Base-by-base conservation (phyloP, 2,329 filamentous ascomycete species). In the Colletotrichum ledebouriae region DNA sequence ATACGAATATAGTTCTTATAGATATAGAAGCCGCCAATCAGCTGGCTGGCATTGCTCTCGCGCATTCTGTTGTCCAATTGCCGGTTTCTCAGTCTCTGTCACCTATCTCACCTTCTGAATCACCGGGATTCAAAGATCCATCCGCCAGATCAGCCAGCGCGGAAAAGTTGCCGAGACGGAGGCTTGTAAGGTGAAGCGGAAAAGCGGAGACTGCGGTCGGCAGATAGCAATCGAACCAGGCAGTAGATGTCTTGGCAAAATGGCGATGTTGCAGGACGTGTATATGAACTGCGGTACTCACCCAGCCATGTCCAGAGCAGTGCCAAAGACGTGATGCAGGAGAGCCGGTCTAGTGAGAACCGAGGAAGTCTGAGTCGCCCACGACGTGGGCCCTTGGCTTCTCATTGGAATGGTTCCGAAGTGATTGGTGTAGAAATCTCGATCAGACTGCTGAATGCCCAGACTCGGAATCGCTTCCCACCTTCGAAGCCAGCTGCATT, bases 361-460 rank as follows among this genome's bases (percentile, higher is more conserved):
- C 59, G 59, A 63, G 57, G 44, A 15, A 15, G 33, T 33, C 17
- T 39, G 15, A 52, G 37, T 50, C 50, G 17, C 44, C 17, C 20
- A 7, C 29, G 25, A 15, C n/a, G 7, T n/a, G 20, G 5, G 4
- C 3, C 29, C 9, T 53, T 13, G 11, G 42, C 22, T 6, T 22
- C 7, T 11, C 22, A n/a, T 2, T 1, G 15, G 6, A 0, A 39
- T 20, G 25, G n/a, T 25, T 5, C 34, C 9, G 12, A 20, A 17
- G 15, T 67, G 63, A 67, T 67, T 67, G 63, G 63, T 63, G 63
- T 67, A 63, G 57, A 50, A 67, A 63, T n/a, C 63, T 7, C 10
- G 49, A 22, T 12, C 17, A 42, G 11, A 3, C 3, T 22, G 42
- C 20, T n/a, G 52, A 46, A 20, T 25, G 25, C 50, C 25, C 9